Conservation (phyloP, 164 flowering plant genomes). For the Vitis rotundifolia region DNA sequence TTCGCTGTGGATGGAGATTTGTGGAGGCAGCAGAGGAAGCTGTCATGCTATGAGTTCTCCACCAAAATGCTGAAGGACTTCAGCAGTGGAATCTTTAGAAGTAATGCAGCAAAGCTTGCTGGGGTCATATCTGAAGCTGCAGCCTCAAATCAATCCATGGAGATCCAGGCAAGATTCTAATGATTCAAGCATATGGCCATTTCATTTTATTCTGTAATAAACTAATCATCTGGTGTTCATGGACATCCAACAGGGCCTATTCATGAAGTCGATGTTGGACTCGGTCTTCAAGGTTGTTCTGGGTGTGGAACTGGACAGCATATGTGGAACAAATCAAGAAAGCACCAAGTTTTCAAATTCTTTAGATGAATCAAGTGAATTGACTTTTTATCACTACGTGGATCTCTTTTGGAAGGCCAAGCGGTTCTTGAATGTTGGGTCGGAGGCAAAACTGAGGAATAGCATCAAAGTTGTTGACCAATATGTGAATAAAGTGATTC, state of each 20-base stretch:
- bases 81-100: constrained; percentile 49
- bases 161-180: constrained; percentile 39
- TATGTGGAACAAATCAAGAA: constrained; percentile 59
- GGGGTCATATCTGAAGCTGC: constrained; percentile 39
- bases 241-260: constrained; percentile 44
- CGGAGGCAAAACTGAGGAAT: constrained; percentile 52
- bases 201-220: too few species aligned
- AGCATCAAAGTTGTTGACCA: constrained; percentile 39
- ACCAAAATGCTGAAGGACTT: constrained; percentile 52
- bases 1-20: constrained; percentile 68
- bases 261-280: constrained; percentile 71
- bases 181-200: background rate
- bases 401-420: constrained; percentile 64
- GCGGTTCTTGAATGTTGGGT: constrained; percentile 54
- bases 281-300: constrained; percentile 76
- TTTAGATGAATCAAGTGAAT: constrained; percentile 55
- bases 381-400: constrained; percentile 46
- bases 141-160: constrained; percentile 28
- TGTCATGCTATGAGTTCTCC: constrained; percentile 58
- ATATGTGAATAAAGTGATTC: constrained; percentile 61
- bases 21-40: constrained; percentile 64
- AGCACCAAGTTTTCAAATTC: constrained; percentile 40
- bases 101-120: constrained; percentile 49
- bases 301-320: constrained; percentile 63
- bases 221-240: too few species aligned